A percentile compares a stretch with the other conserved stretches of the same genome.
phyloP scores from a whole-genome alignment of 306 rosid genomes.

The Pterocarpus santalinus region DNA sequence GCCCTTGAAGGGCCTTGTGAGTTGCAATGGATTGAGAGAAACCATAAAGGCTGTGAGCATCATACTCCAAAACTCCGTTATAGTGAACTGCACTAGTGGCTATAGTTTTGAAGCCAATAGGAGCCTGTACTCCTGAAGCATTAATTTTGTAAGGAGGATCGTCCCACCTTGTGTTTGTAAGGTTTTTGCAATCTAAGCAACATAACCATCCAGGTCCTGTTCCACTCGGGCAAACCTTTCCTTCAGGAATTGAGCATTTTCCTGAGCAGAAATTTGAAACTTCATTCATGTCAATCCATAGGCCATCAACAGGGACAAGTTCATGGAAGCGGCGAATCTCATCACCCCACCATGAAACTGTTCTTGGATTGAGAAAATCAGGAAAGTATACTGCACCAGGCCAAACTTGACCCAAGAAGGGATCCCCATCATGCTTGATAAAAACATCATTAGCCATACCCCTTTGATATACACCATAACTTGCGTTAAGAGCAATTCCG shows the following conservation, averaged over 20 bases:
- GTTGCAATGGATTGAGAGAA: constrained; percentile 87
- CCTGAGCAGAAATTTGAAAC: constrained; percentile 88
- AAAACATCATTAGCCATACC: constrained; percentile 82
- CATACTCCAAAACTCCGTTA: constrained; percentile 84
- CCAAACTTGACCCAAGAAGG: constrained; percentile 93
- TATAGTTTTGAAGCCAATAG: constrained; percentile 84
- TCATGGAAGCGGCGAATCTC: constrained; percentile 91
- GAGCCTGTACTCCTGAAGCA: constrained; percentile 76
- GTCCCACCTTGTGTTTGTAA: constrained; percentile 83
- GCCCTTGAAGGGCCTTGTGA: constrained; percentile 79
- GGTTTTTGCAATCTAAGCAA: constrained; percentile 89
- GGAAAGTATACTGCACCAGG: constrained; percentile 96
- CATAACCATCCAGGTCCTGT: constrained; percentile 77
- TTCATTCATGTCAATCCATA: constrained; percentile 99
- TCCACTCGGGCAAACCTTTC: constrained; percentile 65
- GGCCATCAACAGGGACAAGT: constrained; percentile 92
- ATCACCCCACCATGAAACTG: constrained; percentile 91
- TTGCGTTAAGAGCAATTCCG: constrained; percentile 76
- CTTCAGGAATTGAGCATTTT: constrained; percentile 78
- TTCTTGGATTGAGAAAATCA: constrained; percentile 86
- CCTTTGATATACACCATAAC: constrained; percentile 83
- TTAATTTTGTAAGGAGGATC: constrained; percentile 96
- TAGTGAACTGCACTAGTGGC: constrained; percentile 94
- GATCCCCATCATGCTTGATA: constrained; percentile 83
- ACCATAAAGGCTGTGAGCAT: constrained; percentile 93